These are phyloP conservation scores for Medicago lupulina DNA, from an alignment of 306 rosid species.

Conservation along the genomic window DNA sequence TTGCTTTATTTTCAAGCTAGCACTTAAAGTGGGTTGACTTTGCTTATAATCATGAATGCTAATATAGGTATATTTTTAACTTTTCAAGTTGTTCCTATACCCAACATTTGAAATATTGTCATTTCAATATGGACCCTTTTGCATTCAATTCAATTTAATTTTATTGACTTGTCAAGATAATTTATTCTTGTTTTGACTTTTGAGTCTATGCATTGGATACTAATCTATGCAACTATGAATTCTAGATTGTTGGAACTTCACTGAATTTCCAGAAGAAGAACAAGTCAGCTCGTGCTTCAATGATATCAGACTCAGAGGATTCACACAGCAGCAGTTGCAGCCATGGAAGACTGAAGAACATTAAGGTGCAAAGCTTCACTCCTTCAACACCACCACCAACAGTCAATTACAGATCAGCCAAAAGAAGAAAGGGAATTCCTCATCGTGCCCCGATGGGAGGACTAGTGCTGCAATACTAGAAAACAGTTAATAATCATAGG, in stretches of 20 bases:
- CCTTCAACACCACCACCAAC: slow-evolving; percentile 93
- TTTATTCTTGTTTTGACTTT: not conserved
- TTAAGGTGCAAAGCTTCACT: slow-evolving; percentile 69
- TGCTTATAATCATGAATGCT: not conserved
- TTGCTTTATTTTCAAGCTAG: slow-evolving; percentile 36
- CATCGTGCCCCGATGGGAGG: slow-evolving; percentile 98
- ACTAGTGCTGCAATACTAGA: slow-evolving; percentile 70
- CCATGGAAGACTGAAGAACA: slow-evolving; percentile 54
- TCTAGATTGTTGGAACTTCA: slow-evolving; percentile 77
- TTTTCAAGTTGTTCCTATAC: not conserved
- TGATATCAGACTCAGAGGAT: slow-evolving; percentile 82
- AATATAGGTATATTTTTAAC: not conserved
- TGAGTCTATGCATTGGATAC: not conserved
- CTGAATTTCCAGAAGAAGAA: slow-evolving; percentile 58
- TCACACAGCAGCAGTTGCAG: slow-evolving; percentile 79
- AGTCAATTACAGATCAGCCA: slow-evolving; percentile 74
- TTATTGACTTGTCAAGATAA: slow-evolving; percentile 1
- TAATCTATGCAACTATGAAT: slow-evolving; percentile 27
- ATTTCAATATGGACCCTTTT: slow-evolving; percentile 20
- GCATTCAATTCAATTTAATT: slow-evolving; percentile 17
- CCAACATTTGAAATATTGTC: not conserved
- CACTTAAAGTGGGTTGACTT: slow-evolving; percentile 46
- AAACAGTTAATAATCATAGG: not conserved
- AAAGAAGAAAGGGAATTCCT: slow-evolving; percentile 92
- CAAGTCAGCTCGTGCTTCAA: slow-evolving; percentile 34